phyloP scores from a whole-genome alignment of 139 green algal species.

The Penium margaritaceum region DNA sequence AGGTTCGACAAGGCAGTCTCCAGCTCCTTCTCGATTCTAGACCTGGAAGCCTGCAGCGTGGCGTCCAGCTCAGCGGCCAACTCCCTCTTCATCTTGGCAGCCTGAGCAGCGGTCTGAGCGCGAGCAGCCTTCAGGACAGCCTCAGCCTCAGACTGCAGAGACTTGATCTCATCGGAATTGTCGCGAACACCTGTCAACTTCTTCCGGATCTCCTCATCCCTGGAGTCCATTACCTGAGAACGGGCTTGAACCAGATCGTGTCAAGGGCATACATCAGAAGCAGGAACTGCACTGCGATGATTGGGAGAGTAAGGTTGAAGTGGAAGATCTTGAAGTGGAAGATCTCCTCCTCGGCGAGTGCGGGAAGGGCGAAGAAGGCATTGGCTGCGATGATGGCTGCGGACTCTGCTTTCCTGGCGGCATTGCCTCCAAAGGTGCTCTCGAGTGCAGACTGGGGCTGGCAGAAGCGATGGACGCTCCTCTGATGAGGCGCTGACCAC shows the following conservation, averaged over 20 bases:
- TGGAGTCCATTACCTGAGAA: conserved; percentile 53
- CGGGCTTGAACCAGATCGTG: conserved; percentile 55
- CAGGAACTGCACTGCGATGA: conserved; percentile 54
- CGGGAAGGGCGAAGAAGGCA: conserved; percentile 23
- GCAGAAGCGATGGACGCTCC: no score
- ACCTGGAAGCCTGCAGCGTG: conserved; percentile 33
- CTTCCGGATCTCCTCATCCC: conserved; percentile 50
- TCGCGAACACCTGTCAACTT: conserved; percentile 50
- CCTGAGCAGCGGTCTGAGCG: conserved; percentile 20
- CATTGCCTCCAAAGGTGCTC: conserved; percentile 15
- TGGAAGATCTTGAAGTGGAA: conserved; percentile 58
- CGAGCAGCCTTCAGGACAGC: conserved; percentile 45
- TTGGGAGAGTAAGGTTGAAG: conserved; percentile 58
- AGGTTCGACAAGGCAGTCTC: conserved; percentile 35
- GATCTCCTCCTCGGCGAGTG: conserved; percentile 45
- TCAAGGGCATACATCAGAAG: conserved; percentile 56
- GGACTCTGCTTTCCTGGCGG: not conserved
- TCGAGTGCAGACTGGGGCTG: conserved; percentile 10
- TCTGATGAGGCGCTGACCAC: no score
- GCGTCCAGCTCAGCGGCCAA: conserved; percentile 34
- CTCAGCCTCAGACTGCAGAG: conserved; percentile 49
- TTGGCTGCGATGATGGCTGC: conserved; percentile 11
- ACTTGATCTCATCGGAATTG: conserved; percentile 50
- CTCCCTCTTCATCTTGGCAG: conserved; percentile 44
- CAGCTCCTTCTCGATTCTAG: conserved; percentile 50